Conservation (phyloP, 768 basidiomycete species). For the Boletus rex-veris region DNA sequence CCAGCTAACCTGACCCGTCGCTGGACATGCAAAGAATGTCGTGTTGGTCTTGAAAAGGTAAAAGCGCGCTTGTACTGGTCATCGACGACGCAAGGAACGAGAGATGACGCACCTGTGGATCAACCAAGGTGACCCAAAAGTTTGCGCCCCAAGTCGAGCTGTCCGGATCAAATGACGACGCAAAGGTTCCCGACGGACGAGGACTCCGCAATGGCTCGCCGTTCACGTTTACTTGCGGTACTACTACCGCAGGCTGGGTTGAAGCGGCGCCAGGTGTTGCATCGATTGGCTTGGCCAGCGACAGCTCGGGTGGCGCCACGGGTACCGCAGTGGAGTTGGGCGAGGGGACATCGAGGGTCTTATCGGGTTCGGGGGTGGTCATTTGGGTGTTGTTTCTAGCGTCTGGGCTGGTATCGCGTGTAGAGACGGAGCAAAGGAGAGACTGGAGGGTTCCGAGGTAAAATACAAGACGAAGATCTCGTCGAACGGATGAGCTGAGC, state of each 20-base stretch:
- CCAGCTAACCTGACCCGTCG: constrained; percentile 91
- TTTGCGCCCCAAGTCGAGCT: constrained; percentile 78
- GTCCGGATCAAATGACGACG: constrained; percentile 22
- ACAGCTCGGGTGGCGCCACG: not conserved
- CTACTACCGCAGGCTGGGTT: constrained; percentile 16
- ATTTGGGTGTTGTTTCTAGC: constrained; percentile 15
- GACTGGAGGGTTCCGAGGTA: constrained; percentile 7
- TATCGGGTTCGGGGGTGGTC: constrained; percentile 26
- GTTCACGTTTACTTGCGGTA: constrained; percentile 36
- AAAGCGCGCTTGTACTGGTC: constrained; percentile 5
- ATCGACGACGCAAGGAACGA: constrained; percentile 6
- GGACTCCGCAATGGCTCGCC: constrained; percentile 32
- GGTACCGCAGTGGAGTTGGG: constrained; percentile 1
- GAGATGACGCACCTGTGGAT: constrained; percentile 69
- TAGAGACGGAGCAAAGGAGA: not conserved
- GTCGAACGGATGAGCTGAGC: constrained; percentile 8
- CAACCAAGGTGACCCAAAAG: constrained; percentile 92
- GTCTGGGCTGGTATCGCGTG: constrained; percentile 9
- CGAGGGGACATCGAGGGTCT: constrained; percentile 21
- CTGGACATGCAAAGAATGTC: constrained; percentile 90
- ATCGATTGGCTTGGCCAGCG: constrained; percentile 8
- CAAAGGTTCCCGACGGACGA: constrained; percentile 29
- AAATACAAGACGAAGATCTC: constrained; percentile 19
- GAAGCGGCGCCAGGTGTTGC: constrained; percentile 8
- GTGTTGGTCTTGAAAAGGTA: constrained; percentile 43